phyloP scores from a whole-genome alignment of 2,329 filamentous ascomycete species.

The Diplodia seriata region DNA sequence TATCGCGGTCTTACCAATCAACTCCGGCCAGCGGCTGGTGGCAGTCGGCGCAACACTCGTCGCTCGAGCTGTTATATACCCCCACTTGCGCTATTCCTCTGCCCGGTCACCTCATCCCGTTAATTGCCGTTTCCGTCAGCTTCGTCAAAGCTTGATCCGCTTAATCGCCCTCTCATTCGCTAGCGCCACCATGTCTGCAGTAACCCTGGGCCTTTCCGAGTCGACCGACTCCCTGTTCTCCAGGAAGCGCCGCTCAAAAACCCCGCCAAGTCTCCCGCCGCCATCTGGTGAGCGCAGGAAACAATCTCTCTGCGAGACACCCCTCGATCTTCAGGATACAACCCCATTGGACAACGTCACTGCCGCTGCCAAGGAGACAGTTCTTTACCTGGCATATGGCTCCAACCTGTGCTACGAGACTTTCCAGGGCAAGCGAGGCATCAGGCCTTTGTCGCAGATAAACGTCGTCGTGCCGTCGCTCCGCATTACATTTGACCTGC shows the following conservation, averaged over 20 bases:
- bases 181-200: not conserved
- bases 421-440: constrained; percentile 78
- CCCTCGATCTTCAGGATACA: constrained; percentile 5
- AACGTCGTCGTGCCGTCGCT: constrained; percentile 83
- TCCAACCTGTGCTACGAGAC: constrained; percentile 85
- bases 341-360: not conserved
- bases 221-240: not conserved
- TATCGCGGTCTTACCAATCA: constrained; percentile 24
- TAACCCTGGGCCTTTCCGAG: not conserved
- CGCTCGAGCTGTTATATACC: not conserved
- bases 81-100: not conserved
- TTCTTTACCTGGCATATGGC: constrained; percentile 72
- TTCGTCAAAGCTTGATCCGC: not conserved
- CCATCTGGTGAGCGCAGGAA: not conserved
- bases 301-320: constrained; percentile 1
- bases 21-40: not conserved
- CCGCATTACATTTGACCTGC: constrained; percentile 81
- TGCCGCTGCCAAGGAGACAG: constrained; percentile 38
- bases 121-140: not conserved
- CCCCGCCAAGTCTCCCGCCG: not conserved
- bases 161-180: constrained; percentile 6
- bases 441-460: constrained; percentile 79
- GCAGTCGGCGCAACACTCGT: not conserved
- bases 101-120: not conserved
- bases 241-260: not conserved